phyloP scores from a whole-genome alignment of 768 basidiomycete species.

The Suillus ampliporus region DNA sequence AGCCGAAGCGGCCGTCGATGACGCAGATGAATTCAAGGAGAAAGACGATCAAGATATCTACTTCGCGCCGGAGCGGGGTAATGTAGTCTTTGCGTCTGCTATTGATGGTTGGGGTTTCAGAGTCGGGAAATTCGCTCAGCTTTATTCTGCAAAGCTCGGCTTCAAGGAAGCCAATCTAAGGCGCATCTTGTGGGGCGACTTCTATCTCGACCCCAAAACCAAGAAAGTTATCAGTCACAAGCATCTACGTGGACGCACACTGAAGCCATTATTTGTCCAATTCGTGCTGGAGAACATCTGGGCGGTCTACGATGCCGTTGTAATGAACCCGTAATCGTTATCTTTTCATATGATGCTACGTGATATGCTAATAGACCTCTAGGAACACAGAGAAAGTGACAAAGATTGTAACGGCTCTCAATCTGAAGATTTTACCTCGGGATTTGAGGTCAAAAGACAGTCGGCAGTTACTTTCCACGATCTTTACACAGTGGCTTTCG shows the following conservation, averaged over 20 bases:
- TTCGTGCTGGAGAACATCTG: slow-evolving; percentile 97
- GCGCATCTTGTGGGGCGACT: slow-evolving; percentile 95
- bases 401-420: slow-evolving; percentile 86
- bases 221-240: slow-evolving; percentile 92
- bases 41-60: slow-evolving; percentile 98
- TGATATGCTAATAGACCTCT: slow-evolving; percentile 21
- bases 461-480: slow-evolving; percentile 78
- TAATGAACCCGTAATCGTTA: slow-evolving; percentile 75
- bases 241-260: slow-evolving; percentile 80
- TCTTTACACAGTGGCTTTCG: slow-evolving; percentile 96
- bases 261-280: slow-evolving; percentile 97
- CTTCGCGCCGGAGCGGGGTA: slow-evolving; percentile 94
- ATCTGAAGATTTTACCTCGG: slow-evolving; percentile 82
- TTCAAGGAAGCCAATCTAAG: slow-evolving; percentile 88
- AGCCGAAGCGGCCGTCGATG: slow-evolving; percentile 62
- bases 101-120: slow-evolving; percentile 99
- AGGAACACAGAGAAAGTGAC: slow-evolving; percentile 89
- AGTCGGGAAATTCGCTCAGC: slow-evolving; percentile 88
- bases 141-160: slow-evolving; percentile 89
- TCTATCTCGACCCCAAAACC: slow-evolving; percentile 94
- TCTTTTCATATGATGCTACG: slow-evolving; percentile 6
- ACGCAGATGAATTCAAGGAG: slow-evolving; percentile 81
- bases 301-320: slow-evolving; percentile 93
- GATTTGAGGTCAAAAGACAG: slow-evolving; percentile 93
- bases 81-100: slow-evolving; percentile 95